Conservation (phyloP, 106 monocot species). For the Triglochin maritima region DNA sequence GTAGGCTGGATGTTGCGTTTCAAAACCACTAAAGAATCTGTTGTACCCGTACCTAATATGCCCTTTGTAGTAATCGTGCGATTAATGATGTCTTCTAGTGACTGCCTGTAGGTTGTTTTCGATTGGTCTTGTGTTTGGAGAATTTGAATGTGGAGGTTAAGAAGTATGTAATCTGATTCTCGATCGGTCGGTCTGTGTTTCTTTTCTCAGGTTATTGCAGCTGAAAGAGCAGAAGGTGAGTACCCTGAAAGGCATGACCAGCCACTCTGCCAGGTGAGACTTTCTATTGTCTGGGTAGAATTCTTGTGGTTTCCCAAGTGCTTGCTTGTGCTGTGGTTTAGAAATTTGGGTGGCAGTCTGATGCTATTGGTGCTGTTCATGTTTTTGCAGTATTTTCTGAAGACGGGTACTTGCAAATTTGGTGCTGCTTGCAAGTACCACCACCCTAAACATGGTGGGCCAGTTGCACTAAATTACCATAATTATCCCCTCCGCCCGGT, state of each 20-base stretch:
- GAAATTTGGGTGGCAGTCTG: not conserved
- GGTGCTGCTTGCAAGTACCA: slow-evolving; percentile 90
- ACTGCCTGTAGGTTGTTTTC: not conserved
- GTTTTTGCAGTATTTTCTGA: slow-evolving; percentile 59
- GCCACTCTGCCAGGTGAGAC: slow-evolving; percentile 49
- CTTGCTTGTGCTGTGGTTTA: not conserved
- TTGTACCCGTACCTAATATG: not conserved
- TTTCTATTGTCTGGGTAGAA: not conserved
- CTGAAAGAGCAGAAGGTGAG: slow-evolving; percentile 27
- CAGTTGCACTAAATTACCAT: slow-evolving; percentile 38
- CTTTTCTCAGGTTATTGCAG: slow-evolving; percentile 21
- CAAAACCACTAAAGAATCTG: not conserved
- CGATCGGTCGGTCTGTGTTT: not conserved
- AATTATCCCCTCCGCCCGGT: slow-evolving; percentile 79
- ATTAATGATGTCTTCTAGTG: not conserved
- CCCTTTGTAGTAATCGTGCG: not conserved
- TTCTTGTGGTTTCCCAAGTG: not conserved
- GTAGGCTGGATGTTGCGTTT: too few species aligned
- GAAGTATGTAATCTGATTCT: not conserved
- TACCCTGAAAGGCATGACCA: slow-evolving; percentile 49
- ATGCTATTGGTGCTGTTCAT: not conserved
- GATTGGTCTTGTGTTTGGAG: not conserved
- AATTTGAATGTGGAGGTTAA: not conserved
- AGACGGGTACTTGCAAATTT: slow-evolving; percentile 93
- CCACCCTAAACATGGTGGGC: slow-evolving; percentile 64